Conservation (phyloP, 805 yeast genomes). For the Sungouiozyma ichnusensis region DNA sequence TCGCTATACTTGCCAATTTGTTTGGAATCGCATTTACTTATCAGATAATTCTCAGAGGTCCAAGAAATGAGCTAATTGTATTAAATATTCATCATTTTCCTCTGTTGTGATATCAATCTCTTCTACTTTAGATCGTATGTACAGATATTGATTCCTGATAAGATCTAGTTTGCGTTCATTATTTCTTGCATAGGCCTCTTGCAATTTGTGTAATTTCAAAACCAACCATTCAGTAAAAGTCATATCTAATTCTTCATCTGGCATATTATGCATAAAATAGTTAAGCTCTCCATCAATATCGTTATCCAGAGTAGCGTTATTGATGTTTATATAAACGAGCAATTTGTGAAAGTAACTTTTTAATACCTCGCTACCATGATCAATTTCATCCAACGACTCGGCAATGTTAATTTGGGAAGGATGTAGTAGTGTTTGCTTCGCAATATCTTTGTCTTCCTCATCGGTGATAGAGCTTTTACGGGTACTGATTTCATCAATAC, state of each 20-base stretch:
- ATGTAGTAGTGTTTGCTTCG: neutral
- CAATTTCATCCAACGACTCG: slow-evolving; percentile 1
- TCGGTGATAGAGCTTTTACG: too few relatives aligned
- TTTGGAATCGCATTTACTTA: too few relatives aligned
- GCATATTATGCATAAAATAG: slow-evolving; percentile 56
- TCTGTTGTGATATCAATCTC: slow-evolving; percentile 11
- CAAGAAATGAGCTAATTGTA: slow-evolving; percentile 10
- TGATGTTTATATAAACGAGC: slow-evolving; percentile 17
- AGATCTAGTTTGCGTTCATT: slow-evolving; percentile 39
- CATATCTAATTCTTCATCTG: slow-evolving; percentile 57
- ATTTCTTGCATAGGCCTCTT: slow-evolving; percentile 38
- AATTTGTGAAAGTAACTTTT: slow-evolving; percentile 20
- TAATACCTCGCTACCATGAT: slow-evolving; percentile 10
- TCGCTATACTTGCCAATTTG: too few relatives aligned
- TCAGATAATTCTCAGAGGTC: slow-evolving; percentile 1
- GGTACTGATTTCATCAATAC: too few relatives aligned
- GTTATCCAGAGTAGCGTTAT: slow-evolving; percentile 29
- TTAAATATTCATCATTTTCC: slow-evolving; percentile 4
- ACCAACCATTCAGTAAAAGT: slow-evolving; percentile 63
- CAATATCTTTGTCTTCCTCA: too few relatives aligned
- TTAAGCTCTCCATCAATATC: slow-evolving; percentile 60
- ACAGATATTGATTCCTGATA: slow-evolving; percentile 25
- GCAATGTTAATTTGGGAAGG: neutral
- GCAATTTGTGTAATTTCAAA: slow-evolving; percentile 37
- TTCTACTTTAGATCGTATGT: slow-evolving; percentile 5